phyloP scores from a whole-genome alignment of 148 eudicot genomes.

The Diospyros kaki region DNA sequence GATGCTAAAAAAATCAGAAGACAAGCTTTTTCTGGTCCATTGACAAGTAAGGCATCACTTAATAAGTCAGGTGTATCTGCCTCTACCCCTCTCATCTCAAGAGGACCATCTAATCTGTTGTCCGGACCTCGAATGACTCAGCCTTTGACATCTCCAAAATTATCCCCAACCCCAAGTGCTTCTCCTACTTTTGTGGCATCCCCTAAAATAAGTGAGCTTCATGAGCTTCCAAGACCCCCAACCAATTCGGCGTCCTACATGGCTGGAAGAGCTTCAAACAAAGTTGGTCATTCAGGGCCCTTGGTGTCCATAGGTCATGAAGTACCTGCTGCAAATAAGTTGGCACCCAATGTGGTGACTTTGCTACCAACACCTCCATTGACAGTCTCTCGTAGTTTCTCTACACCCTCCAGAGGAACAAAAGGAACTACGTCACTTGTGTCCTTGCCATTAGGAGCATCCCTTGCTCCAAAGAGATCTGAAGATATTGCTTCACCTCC shows the following conservation, averaged over 20 bases:
- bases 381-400: conserved; percentile 26
- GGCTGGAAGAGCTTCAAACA: neutral
- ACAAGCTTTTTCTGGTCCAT: conserved; percentile 73
- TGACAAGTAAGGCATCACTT: conserved; percentile 45
- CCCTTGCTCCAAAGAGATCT: conserved; percentile 8
- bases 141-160: conserved; percentile 44
- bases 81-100: conserved; percentile 34
- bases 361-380: conserved; percentile 19
- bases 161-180: conserved; percentile 41
- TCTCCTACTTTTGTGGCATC: conserved; percentile 58
- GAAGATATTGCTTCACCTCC: conserved; percentile 47
- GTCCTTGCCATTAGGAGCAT: conserved; percentile 25
- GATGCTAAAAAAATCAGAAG: conserved; percentile 42
- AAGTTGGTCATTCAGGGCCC: conserved; percentile 3
- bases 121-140: conserved; percentile 50
- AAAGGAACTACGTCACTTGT: conserved; percentile 11
- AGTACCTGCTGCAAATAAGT: neutral
- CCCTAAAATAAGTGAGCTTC: conserved; percentile 86
- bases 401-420: conserved; percentile 41
- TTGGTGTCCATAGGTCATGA: conserved; percentile 7
- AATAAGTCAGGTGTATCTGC: conserved; percentile 31
- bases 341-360: conserved; percentile 2
- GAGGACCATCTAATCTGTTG: conserved; percentile 31
- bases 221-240: conserved; percentile 96
- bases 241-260: neutral